Percentiles rank a stretch among this genome's conserved stretches.
Evolutionary conservation across 495 filamentous ascomycete species (phyloP).

Genomic region (Cenococcum geophilum): DNA sequence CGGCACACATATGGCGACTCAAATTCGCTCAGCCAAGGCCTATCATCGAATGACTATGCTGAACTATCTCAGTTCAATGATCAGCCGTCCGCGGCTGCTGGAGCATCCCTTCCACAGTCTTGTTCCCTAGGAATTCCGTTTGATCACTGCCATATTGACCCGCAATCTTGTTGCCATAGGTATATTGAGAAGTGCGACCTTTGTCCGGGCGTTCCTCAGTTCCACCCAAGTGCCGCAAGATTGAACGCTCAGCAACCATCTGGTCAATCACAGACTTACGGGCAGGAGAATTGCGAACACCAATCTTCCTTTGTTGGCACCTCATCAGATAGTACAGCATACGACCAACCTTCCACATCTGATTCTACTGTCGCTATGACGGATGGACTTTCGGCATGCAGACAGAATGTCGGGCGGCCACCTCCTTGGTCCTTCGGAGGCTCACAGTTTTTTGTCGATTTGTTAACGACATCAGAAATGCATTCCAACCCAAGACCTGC

Average conservation of each 20-base stretch:
- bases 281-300: not conserved
- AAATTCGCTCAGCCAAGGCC: constrained; percentile 9
- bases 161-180: constrained; percentile 11
- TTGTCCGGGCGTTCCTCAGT: not conserved
- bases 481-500: no score
- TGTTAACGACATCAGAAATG: no score
- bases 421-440: no score
- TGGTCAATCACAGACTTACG: not conserved
- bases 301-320: not conserved
- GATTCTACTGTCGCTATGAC: no score
- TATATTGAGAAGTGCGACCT: not conserved
- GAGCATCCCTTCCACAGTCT: not conserved
- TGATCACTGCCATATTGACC: constrained; percentile 24
- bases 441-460: no score
- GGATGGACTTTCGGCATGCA: no score
- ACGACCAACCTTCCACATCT: not conserved
- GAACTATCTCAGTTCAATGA: constrained; percentile 9
- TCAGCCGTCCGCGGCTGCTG: constrained; percentile 6
- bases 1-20: not conserved
- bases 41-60: constrained; percentile 18
- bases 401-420: no score
- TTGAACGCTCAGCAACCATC: not conserved
- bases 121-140: constrained; percentile 17
- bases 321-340: not conserved
- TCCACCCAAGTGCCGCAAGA: constrained; percentile 8